Conservation (phyloP, 1,284 basidiomycete genomes). For the Agaricales sp. region DNA sequence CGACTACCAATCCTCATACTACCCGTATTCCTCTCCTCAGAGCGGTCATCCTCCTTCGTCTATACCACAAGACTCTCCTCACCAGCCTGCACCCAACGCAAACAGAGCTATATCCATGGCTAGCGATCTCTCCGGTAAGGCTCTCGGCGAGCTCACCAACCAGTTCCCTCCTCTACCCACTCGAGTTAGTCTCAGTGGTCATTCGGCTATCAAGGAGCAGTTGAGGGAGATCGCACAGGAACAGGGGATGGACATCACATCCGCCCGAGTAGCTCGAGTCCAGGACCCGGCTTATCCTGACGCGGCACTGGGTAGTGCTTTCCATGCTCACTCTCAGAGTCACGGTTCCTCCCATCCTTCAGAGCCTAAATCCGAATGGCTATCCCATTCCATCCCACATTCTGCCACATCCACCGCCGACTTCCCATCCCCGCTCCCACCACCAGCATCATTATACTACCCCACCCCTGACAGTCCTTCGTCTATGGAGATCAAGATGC, state of each 20-base stretch:
- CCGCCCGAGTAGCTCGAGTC: too few species aligned
- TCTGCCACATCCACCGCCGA: not conserved
- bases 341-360: not conserved
- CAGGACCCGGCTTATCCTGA: not conserved
- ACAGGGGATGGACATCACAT: not conserved
- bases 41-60: not conserved
- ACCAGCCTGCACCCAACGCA: constrained; percentile 9
- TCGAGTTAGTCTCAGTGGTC: constrained; percentile 13
- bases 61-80: not conserved
- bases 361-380: not conserved
- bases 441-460: not conserved
- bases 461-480: not conserved
- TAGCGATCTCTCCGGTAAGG: constrained; percentile 27
- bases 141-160: constrained; percentile 35
- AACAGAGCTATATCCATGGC: constrained; percentile 9
- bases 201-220: not conserved
- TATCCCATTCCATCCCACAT: not conserved
- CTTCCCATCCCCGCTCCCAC: not conserved
- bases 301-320: not conserved
- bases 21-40: constrained; percentile 3
- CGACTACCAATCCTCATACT: constrained; percentile 9
- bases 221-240: not conserved
- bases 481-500: not conserved
- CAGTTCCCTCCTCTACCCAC: constrained; percentile 44
- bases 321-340: not conserved